Evolutionary conservation across 2,329 filamentous ascomycete genomes (phyloP), one percentile per base, ranked within the genome.

Genomic region (Lecanicillium sp.): DNA sequence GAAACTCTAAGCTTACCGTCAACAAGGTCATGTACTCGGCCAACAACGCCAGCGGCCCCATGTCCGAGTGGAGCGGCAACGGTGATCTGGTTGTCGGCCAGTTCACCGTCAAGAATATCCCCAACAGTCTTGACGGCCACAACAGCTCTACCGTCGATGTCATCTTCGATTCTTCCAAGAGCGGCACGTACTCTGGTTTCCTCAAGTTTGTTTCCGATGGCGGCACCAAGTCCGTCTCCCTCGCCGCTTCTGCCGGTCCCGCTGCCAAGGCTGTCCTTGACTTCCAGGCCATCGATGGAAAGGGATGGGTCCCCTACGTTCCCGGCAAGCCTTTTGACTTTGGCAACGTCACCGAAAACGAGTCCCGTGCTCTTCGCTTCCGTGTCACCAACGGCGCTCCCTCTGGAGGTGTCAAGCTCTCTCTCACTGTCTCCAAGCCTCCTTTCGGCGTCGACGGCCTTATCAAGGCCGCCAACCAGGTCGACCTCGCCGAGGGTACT

Each of bases 391-490:
- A 81, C 56, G 66, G 60, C 2, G 77, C 74, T 4, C 60, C 66
- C 0, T 42, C 60, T 0, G 72, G 71, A 2, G 69, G 69, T 5
- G 70, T 75, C 11, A 62, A 62, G 1, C 66, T 81, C 2, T 76
- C 72, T 0, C 61, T 81, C 12, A 81, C 78, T 0, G 76, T 83
- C 2, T 82, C 78, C 0, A 83, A 83, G 56, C 77, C 78, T 4
- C 79, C 79, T 0, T 80, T 77, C 45, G 77, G 76, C 12, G 66
- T 77, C 3, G 55, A 63, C n/a, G 73, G 76, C 3, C 70, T 81
- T 19, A 69, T 82, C 32, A 67, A 70, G 17, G 73, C 77, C 1
- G 68, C 66, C 11, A 83, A 81, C 56, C 68, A 73, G 15, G 67
- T 79, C 8, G 78, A 81, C 40, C 69, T 82, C 1, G 77, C 73